Evolutionary conservation across 2,329 filamentous ascomycete species (phyloP).

Genomic region (Venturia asperata): DNA sequence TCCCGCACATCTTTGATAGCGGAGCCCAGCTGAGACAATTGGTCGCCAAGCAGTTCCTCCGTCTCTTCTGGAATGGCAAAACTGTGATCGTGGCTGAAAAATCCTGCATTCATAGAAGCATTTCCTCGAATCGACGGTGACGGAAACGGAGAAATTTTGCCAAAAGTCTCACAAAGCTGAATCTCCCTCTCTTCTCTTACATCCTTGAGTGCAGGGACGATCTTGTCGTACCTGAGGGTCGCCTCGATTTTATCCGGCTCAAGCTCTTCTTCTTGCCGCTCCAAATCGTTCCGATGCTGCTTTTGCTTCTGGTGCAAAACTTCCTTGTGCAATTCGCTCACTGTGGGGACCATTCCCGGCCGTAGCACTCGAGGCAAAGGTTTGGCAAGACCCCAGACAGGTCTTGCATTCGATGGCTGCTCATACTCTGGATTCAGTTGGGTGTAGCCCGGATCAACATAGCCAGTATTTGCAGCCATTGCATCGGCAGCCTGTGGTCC

Average conservation of each 20-base stretch:
- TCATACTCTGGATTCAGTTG: conserved; percentile 13
- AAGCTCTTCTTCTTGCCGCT: conserved; percentile 2
- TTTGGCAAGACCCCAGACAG: conserved; percentile 14
- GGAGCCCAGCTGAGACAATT: not conserved
- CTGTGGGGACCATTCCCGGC: conserved; percentile 3
- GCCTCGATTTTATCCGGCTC: conserved; percentile 8
- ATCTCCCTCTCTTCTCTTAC: conserved; percentile 10
- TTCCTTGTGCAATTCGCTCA: conserved; percentile 9
- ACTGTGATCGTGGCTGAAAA: not conserved
- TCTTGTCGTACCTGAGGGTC: conserved; percentile 10
- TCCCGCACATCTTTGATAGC: conserved; percentile 13
- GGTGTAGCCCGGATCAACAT: conserved; percentile 13
- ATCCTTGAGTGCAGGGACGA: not conserved
- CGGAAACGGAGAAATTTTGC: conserved; percentile 6
- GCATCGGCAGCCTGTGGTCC: conserved; percentile 10
- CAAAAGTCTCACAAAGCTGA: conserved; percentile 9
- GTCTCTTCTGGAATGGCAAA: conserved; percentile 11
- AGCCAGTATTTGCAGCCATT: conserved; percentile 3
- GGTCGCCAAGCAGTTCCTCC: conserved; percentile 12
- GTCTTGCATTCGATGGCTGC: conserved; percentile 12
- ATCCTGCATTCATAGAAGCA: conserved; percentile 6
- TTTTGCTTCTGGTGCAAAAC: conserved; percentile 10
- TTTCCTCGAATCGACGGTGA: conserved; percentile 1
- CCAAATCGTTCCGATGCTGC: conserved; percentile 2
- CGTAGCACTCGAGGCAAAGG: conserved; percentile 10